These are phyloP conservation scores for Coniochaeta sp. DNA, from an alignment of 2,329 filamentous ascomycete genomes.

Conservation along the genomic window DNA sequence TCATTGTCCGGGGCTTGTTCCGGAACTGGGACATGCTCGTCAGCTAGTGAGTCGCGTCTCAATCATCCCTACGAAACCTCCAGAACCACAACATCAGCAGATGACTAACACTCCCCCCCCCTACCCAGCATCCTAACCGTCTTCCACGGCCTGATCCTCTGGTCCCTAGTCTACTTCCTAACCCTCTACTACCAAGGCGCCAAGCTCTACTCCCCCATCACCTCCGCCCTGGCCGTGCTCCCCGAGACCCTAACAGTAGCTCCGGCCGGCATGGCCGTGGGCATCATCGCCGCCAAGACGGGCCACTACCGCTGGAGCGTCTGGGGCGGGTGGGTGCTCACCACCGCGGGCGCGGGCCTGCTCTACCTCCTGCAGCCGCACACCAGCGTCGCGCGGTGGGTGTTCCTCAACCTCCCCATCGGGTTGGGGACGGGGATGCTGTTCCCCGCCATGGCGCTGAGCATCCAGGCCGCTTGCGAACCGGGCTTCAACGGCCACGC, in stretches of 20 bases:
- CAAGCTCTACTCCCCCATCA: conserved; percentile 44
- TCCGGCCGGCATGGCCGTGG: conserved; percentile 49
- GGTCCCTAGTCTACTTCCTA: conserved; percentile 43
- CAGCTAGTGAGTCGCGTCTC: conserved; percentile 1
- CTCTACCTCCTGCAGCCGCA: conserved; percentile 38
- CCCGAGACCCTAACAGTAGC: conserved; percentile 58
- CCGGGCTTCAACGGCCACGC: conserved; percentile 42
- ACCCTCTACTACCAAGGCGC: conserved; percentile 41
- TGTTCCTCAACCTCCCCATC: conserved; percentile 53
- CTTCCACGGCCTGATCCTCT: conserved; percentile 49
- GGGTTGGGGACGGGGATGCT: conserved; percentile 58
- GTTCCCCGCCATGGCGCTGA: conserved; percentile 56
- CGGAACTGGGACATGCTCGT: conserved; percentile 39
- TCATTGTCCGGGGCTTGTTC: conserved; percentile 37
- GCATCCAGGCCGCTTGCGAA: conserved; percentile 53
- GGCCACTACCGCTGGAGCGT: conserved; percentile 55
- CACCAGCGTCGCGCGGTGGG: conserved; percentile 46
- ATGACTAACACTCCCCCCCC: background rate
- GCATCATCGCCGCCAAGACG: conserved; percentile 44
- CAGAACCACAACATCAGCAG: no score
- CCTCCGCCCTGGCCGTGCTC: conserved; percentile 48
- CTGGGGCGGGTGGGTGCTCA: conserved; percentile 54
- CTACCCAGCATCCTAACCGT: conserved; percentile 33
- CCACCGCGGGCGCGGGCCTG: conserved; percentile 50
- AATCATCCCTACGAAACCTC: background rate